A percentile compares a stretch with the other conserved stretches of the same genome.
Evolutionary conservation across 2,329 filamentous ascomycete species (phyloP).

Genomic region (Arthrobotrys sphaeroides): DNA sequence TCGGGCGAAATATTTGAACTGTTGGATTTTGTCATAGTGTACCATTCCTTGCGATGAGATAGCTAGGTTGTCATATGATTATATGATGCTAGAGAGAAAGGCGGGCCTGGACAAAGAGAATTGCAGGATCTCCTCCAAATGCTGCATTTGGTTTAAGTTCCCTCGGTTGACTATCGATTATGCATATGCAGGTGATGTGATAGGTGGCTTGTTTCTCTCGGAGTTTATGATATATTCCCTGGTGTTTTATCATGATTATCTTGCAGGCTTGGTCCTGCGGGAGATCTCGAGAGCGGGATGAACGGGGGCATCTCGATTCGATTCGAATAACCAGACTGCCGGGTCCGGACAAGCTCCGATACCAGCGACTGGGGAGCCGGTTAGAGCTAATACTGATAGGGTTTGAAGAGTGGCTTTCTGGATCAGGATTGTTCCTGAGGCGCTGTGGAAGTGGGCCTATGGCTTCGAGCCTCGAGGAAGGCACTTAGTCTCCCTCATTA

Average conservation of each 20-base stretch:
- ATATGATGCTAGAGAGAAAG: not conserved
- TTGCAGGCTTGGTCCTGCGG: conserved; percentile 13
- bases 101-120: not conserved
- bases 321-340: conserved; percentile 7
- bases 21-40: not conserved
- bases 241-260: conserved; percentile 3
- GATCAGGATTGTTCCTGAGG: not conserved
- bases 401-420: not conserved
- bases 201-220: conserved; percentile 7
- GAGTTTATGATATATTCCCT: conserved; percentile 17
- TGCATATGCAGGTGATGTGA: conserved; percentile 15
- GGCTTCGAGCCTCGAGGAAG: too few relatives aligned
- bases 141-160: not conserved
- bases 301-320: conserved; percentile 16
- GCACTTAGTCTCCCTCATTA: too few relatives aligned
- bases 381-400: not conserved
- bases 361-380: not conserved
- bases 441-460: not conserved
- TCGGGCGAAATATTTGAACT: not conserved
- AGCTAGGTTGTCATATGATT: not conserved
- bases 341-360: conserved; percentile 19
- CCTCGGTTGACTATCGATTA: conserved; percentile 8
- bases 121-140: not conserved
- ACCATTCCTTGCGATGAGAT: not conserved
- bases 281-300: conserved; percentile 4